A percentile compares a stretch with the other conserved stretches of the same genome.
Conservation (phyloP, 108 stramenopile species). For the Cyclotella cryptica region DNA sequence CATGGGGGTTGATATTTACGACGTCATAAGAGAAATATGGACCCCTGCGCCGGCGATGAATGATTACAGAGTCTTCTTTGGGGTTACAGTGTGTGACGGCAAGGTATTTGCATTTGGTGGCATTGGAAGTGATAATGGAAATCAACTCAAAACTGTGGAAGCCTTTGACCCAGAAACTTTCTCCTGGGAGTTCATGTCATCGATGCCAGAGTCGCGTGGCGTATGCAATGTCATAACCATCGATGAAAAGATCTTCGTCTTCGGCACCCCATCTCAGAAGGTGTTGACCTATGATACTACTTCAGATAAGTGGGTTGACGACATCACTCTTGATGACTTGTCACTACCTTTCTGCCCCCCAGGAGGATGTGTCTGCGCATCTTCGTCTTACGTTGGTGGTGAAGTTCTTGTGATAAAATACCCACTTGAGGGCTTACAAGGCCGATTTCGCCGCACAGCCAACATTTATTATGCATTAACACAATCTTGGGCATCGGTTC, state of each 20-base stretch:
- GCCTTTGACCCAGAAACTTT: slow-evolving; percentile 25
- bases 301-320: slow-evolving; percentile 17
- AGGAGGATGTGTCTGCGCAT: slow-evolving; percentile 31
- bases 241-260: slow-evolving; percentile 13
- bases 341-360: slow-evolving; percentile 26
- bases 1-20: slow-evolving; percentile 29
- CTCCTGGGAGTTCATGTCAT: slow-evolving; percentile 20
- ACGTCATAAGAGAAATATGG: slow-evolving; percentile 5
- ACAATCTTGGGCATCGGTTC: slow-evolving; percentile 16
- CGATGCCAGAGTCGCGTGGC: slow-evolving; percentile 27
- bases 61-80: slow-evolving; percentile 31
- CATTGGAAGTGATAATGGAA: slow-evolving; percentile 25
- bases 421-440: slow-evolving; percentile 15
- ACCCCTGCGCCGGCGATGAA: slow-evolving; percentile 29
- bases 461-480: slow-evolving; percentile 13
- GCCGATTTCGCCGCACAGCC: slow-evolving; percentile 3
- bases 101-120: slow-evolving; percentile 38
- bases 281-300: slow-evolving; percentile 22
- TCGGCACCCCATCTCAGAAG: slow-evolving; percentile 22
- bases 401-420: slow-evolving; percentile 32
- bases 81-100: slow-evolving; percentile 11
- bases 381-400: slow-evolving; percentile 22
- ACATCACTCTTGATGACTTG: slow-evolving; percentile 4
- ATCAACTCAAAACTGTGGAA: slow-evolving; percentile 23
- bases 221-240: slow-evolving; percentile 29